A percentile compares a stretch with the other conserved stretches of the same genome.
Conservation (phyloP, 306 rosid species). For the Cucurbita maxima region DNA sequence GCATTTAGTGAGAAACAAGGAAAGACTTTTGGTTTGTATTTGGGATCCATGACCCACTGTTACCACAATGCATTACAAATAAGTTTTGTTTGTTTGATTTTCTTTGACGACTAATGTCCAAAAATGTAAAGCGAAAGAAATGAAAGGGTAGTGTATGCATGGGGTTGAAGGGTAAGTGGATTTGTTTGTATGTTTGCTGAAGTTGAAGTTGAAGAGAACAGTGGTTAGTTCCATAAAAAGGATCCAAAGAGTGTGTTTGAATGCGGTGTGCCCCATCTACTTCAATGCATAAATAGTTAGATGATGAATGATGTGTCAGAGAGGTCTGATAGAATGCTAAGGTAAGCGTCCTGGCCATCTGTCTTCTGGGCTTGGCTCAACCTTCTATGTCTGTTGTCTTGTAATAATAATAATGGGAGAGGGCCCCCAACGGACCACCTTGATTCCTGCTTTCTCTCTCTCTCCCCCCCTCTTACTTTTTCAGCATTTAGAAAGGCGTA, state of each 20-base stretch:
- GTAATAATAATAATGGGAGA: background rate
- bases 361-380: background rate
- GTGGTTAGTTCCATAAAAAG: conserved; percentile 3
- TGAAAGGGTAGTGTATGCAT: background rate
- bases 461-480: background rate
- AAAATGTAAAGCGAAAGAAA: background rate
- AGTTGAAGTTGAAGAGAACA: background rate
- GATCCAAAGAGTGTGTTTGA: background rate
- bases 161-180: background rate
- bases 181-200: background rate
- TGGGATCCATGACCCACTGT: conserved; percentile 4
- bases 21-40: conserved; percentile 10
- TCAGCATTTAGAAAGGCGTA: too few species aligned
- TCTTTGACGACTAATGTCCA: background rate
- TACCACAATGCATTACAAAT: conserved; percentile 3
- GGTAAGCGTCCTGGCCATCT: background rate
- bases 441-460: background rate
- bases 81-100: background rate
- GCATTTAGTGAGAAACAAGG: background rate
- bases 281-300: background rate
- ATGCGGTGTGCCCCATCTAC: too few species aligned
- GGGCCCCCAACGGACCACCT: background rate
- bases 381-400: conserved; percentile 5
- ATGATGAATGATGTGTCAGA: conserved; percentile 3
- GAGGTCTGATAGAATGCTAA: background rate